A percentile compares a stretch with the other conserved stretches of the same genome.
Evolutionary conservation across 1,284 basidiomycete species (phyloP).

Genomic region (Mycena sp.): DNA sequence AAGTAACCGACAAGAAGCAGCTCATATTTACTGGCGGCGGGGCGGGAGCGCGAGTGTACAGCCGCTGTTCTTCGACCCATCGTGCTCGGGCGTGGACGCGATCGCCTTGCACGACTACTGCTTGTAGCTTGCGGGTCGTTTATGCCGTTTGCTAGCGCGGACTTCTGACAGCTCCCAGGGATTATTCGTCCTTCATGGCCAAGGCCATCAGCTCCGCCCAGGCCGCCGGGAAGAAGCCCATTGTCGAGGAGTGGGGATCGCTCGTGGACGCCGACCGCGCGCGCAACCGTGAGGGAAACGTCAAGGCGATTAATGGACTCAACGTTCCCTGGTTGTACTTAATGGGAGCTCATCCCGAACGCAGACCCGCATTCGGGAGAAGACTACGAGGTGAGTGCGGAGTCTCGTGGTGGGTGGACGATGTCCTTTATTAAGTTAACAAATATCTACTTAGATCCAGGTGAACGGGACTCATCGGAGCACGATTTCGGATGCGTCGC

Average conservation of each 20-base stretch:
- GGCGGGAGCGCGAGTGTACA: background rate
- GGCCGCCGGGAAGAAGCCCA: slow-evolving; percentile 34
- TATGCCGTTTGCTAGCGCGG: no score
- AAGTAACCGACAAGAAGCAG: slow-evolving; percentile 18
- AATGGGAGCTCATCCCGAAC: slow-evolving; percentile 49
- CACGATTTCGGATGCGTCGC: slow-evolving; percentile 25
- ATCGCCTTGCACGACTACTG: slow-evolving; percentile 31
- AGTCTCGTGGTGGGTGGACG: background rate
- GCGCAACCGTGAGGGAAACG: slow-evolving; percentile 34
- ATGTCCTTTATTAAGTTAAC: background rate
- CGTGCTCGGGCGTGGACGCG: background rate
- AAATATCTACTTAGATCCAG: slow-evolving; percentile 28
- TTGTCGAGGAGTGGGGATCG: slow-evolving; percentile 40
- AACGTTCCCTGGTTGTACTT: slow-evolving; percentile 48
- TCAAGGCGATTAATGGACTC: slow-evolving; percentile 39
- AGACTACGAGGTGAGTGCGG: slow-evolving; percentile 46
- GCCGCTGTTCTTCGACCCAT: background rate
- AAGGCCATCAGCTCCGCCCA: slow-evolving; percentile 32
- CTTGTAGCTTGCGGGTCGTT: slow-evolving; percentile 34
- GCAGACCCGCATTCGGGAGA: slow-evolving; percentile 44
- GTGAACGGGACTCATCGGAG: slow-evolving; percentile 35
- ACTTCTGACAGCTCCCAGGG: no score
- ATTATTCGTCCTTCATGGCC: slow-evolving; percentile 31
- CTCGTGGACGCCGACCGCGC: slow-evolving; percentile 32
- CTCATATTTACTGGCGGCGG: slow-evolving; percentile 19